Evolutionary conservation across 805 yeast species (phyloP).

Genomic region (Kodamaea hsintzibuensis): DNA sequence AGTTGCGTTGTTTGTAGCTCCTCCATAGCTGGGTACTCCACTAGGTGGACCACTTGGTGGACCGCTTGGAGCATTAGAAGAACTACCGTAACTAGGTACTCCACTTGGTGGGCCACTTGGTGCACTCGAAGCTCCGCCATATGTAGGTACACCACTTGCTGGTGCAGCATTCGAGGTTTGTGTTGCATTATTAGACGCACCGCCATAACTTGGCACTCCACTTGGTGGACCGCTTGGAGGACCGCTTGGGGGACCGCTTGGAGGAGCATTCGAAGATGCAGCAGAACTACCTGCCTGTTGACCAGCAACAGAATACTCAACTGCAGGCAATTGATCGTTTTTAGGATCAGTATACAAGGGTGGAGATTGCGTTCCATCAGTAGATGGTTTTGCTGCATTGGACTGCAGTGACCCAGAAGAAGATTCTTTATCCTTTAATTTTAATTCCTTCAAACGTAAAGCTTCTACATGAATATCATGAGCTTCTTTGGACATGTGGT

Average conservation of each 20-base stretch:
- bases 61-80: neutral
- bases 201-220: neutral
- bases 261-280: no score
- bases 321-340: neutral
- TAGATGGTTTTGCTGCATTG: neutral
- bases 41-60: neutral
- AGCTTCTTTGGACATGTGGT: conserved; percentile 54
- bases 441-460: conserved; percentile 62
- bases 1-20: neutral
- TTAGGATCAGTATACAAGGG: conserved; percentile 1
- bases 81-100: neutral
- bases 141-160: neutral
- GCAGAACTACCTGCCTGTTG: neutral
- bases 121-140: neutral
- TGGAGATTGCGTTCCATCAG: neutral
- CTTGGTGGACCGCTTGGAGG: neutral
- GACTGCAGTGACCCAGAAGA: neutral
- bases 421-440: conserved; percentile 28
- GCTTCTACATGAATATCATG: conserved; percentile 75
- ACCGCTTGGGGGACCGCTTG: neutral
- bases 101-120: neutral
- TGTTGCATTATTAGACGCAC: neutral
- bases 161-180: neutral
- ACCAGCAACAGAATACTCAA: neutral
- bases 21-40: neutral